Percentiles rank a stretch among this genome's conserved stretches.
Conservation (phyloP, 2,329 filamentous ascomycete genomes). For the Ophiostoma sp. region DNA sequence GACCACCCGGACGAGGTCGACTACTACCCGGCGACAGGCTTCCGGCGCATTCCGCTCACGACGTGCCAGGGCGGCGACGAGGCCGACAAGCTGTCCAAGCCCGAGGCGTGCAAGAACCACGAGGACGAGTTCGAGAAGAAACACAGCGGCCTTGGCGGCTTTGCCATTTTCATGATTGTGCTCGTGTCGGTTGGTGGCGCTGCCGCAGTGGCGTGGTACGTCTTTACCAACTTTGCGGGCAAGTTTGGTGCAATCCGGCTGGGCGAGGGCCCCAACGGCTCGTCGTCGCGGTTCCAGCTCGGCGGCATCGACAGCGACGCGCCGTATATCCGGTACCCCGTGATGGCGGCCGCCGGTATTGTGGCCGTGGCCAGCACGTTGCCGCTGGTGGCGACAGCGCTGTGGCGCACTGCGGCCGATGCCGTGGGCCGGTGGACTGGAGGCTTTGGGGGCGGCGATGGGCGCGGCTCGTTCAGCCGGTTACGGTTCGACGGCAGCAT, state of each 20-base stretch:
- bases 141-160: slow-evolving; percentile 63
- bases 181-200: slow-evolving; percentile 68
- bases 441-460: slow-evolving; percentile 36
- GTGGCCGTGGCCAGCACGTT: slow-evolving; percentile 56
- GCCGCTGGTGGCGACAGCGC: slow-evolving; percentile 64
- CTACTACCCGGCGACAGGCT: slow-evolving; percentile 81
- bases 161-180: slow-evolving; percentile 71
- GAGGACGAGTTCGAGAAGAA: slow-evolving; percentile 69
- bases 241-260: slow-evolving; percentile 91
- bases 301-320: slow-evolving; percentile 55
- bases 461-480: slow-evolving; percentile 45
- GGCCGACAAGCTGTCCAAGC: slow-evolving; percentile 59
- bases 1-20: slow-evolving; percentile 63
- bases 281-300: slow-evolving; percentile 24
- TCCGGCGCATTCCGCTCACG: slow-evolving; percentile 81
- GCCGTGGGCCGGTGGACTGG: slow-evolving; percentile 43
- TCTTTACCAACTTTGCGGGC: slow-evolving; percentile 76
- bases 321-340: slow-evolving; percentile 74
- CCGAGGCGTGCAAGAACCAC: slow-evolving; percentile 66
- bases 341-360: slow-evolving; percentile 63
- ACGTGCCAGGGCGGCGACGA: slow-evolving; percentile 75
- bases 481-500: slow-evolving; percentile 33
- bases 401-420: slow-evolving; percentile 62
- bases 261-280: slow-evolving; percentile 53
- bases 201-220: slow-evolving; percentile 70